Evolutionary conservation across 169 alveolate genomes (phyloP), one percentile per base, ranked within the genome.

Genomic region (Plasmodium blacklocki): DNA sequence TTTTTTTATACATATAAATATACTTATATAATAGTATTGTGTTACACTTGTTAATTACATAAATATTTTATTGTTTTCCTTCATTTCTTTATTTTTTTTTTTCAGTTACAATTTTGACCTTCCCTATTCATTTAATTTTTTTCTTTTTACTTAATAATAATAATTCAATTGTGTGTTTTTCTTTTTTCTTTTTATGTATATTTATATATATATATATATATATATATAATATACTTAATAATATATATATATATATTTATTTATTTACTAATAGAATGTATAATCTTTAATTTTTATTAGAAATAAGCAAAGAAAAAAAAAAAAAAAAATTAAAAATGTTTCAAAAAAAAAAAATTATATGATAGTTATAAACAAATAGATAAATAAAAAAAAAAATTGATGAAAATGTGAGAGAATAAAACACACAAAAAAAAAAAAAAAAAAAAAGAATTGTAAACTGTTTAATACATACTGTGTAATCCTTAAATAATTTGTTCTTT

Each of bases 141-240:
- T 56, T 15, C 21, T 56, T 58, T 58, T 62, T 60, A 45, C 59
- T 52, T 66, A 58, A 64, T n/a, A 45, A 63, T 12, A 49, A 21
- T 62, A 58, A 76, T 59, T 76, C 75, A 76, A 64, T 66, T 76
- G 78, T 76, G 71, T 49, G 52, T 56, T 18, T 26, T 60, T 49
- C 23, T 50, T 63, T 43, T 47, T 18, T 58, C 43, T 75, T 47
- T 45, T 45, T 45, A 19, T 6, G 5, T 26, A 26, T 39, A 5
- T 14, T 12, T 39, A 39, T 19, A 29, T 39, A 1, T 32, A 32
- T 32, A 5, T 32, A 32, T 32, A 32, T 32, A 32, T 32, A 32
- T 32, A 32, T 32, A 32, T 32, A 32, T 32, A 4, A 32, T 32
- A 32, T 32, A 32, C 45, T 32, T 32, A 32, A 32, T 32, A 32